Conservation (phyloP, 148 eudicot species). For the Euryodendron excelsum region DNA sequence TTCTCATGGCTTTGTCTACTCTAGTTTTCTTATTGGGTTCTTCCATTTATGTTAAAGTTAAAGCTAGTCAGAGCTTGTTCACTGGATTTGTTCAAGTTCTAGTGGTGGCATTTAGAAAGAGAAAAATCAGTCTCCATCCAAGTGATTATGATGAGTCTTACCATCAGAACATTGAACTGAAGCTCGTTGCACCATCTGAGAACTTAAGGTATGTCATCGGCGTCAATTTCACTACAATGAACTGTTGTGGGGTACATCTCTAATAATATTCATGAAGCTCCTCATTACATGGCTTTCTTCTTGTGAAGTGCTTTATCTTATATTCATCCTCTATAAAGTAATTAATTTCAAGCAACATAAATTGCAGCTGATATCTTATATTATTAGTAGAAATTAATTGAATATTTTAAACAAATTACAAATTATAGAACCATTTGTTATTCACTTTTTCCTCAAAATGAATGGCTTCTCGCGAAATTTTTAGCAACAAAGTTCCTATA, state of each 20-base stretch:
- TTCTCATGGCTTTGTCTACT: slow-evolving; percentile 13
- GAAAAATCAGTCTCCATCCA: slow-evolving; percentile 9
- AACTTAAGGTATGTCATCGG: slow-evolving; percentile 7
- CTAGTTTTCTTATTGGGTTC: slow-evolving; percentile 13
- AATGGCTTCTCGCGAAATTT: too few relatives aligned
- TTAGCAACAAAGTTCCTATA: background rate
- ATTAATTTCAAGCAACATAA: background rate
- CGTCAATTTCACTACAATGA: background rate
- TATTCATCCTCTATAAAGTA: background rate
- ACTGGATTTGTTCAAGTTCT: slow-evolving; percentile 16
- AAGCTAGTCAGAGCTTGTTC: slow-evolving; percentile 14
- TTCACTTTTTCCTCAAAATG: too few relatives aligned
- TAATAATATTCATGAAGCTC: background rate
- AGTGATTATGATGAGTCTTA: background rate
- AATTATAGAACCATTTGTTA: too few relatives aligned
- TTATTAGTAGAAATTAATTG: background rate
- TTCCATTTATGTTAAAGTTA: slow-evolving; percentile 14
- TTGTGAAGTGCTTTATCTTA: background rate
- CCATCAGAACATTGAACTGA: background rate
- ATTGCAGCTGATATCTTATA: background rate
- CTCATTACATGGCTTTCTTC: background rate
- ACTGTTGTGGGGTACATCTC: background rate
- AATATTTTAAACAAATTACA: too few relatives aligned
- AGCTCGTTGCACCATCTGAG: background rate
- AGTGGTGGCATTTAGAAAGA: slow-evolving; percentile 7